These are phyloP conservation scores for Cryptosporidium sp. DNA, from an alignment of 169 alveolate species.

Conservation along the genomic window DNA sequence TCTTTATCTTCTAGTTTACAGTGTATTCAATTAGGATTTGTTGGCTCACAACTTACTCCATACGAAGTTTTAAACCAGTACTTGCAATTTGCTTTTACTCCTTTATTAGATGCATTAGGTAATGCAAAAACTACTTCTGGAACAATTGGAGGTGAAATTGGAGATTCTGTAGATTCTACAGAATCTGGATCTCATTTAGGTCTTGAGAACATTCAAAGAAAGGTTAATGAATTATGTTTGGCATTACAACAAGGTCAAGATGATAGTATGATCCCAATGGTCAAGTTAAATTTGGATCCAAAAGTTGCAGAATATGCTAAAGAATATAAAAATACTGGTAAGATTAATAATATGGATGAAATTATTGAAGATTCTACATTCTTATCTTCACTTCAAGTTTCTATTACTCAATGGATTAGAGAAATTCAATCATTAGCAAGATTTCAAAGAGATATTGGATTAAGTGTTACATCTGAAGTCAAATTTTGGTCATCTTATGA, in stretches of 20 bases:
- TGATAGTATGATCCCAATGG: slow-evolving; percentile 92
- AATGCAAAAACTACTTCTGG: slow-evolving; percentile 33
- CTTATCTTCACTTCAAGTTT: slow-evolving; percentile 81
- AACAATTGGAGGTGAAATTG: slow-evolving; percentile 29
- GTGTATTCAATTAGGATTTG: slow-evolving; percentile 79
- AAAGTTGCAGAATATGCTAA: slow-evolving; percentile 85
- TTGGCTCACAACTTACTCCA: slow-evolving; percentile 76
- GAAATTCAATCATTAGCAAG: slow-evolving; percentile 86
- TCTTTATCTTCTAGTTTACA: slow-evolving; percentile 48
- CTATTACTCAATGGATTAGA: slow-evolving; percentile 85
- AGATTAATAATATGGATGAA: slow-evolving; percentile 78
- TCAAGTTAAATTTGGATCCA: slow-evolving; percentile 89
- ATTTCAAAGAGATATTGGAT: slow-evolving; percentile 83
- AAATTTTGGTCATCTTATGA: slow-evolving; percentile 90
- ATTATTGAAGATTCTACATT: slow-evolving; percentile 72
- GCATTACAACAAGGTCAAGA: slow-evolving; percentile 92
- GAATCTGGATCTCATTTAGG: slow-evolving; percentile 44
- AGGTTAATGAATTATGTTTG: slow-evolving; percentile 88
- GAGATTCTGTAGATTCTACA: not conserved
- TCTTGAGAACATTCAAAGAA: slow-evolving; percentile 78
- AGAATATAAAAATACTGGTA: slow-evolving; percentile 80
- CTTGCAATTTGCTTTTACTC: slow-evolving; percentile 81
- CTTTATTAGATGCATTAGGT: slow-evolving; percentile 75
- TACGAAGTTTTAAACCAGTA: slow-evolving; percentile 79
- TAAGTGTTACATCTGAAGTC: slow-evolving; percentile 86